Base-by-base conservation (phyloP, 1,284 basidiomycete species). In the Baeospora myosura region DNA sequence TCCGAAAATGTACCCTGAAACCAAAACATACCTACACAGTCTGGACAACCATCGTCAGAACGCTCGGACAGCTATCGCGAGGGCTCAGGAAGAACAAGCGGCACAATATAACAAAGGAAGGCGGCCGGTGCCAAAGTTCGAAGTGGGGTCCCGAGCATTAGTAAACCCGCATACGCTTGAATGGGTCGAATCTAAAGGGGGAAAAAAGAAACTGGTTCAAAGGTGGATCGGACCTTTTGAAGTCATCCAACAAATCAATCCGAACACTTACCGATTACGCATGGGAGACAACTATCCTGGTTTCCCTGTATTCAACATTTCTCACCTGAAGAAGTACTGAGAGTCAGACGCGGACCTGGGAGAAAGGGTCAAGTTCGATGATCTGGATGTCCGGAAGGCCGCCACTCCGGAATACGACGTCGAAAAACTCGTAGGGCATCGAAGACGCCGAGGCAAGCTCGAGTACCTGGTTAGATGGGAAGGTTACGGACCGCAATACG, bases 221-320 rank as follows among this genome's bases (percentile, higher is more conserved):
- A 30, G 49, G 4, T 44, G 42, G 16, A 45, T 56, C 2, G 60
- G 60, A 17, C 60, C 59, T 1, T 61, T 59, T 43, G 44, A 43
- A 10, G 38, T 62, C 0, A 23, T 45, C 4, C 41, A 55, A 31
- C 30, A 44, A 5, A 31, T 61, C 3, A 49, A 42, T 16, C 29
- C 36, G 3, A 38, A 44, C 0, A 42, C 52, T 0, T 58, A 58
- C 38, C 33, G 48, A 1, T 36, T 62, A 0, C 14, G 41, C 1
- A 22, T 60, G 7, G 47, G 47, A 1, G 42, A 32, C 3, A 43
- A 40, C 3, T 49, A 53, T 44, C 45, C 47, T 8, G 26, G 26
- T 14, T 28, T 14, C 26, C 8, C 8, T 28, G 14, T 28, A 8
- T 28, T 28, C n/a, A 28, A 28, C 26, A 8, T 28, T 14, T 8